Conservation (phyloP, 805 yeast genomes). For the Saccharomyces paradoxus region DNA sequence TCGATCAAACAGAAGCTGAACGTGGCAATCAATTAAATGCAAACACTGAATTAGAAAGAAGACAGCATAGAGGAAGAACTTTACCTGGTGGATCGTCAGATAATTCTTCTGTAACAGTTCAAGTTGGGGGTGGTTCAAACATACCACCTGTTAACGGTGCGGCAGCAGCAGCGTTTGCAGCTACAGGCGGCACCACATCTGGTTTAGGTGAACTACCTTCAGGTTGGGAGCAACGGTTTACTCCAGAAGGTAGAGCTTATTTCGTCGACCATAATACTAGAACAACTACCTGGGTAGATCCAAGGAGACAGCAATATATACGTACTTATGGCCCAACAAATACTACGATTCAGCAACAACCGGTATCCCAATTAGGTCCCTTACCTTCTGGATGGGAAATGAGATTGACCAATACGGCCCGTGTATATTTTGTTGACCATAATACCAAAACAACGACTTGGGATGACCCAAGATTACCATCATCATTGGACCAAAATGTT, state of each 20-base stretch:
- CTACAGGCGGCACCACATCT: conserved; percentile 77
- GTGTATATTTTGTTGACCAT: conserved; percentile 98
- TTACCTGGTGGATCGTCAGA: conserved; percentile 54
- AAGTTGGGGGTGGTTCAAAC: conserved; percentile 41
- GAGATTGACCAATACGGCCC: conserved; percentile 97
- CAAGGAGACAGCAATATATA: conserved; percentile 96
- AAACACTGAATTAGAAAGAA: conserved; percentile 78
- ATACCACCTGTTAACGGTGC: conserved; percentile 43
- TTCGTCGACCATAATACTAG: conserved; percentile 99
- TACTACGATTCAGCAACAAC: conserved; percentile 94
- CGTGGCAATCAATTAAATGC: conserved; percentile 51
- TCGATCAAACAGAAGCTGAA: conserved; percentile 68
- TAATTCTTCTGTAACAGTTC: conserved; percentile 30
- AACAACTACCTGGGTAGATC: conserved; percentile 99
- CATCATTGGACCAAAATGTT: conserved; percentile 93
- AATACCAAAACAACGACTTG: conserved; percentile 98
- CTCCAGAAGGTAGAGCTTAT: conserved; percentile 97
- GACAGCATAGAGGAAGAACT: conserved; percentile 84
- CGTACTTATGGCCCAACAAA: conserved; percentile 81
- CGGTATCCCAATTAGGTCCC: conserved; percentile 95
- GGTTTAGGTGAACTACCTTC: conserved; percentile 96
- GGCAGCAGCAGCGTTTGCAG: conserved; percentile 60
- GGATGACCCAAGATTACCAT: conserved; percentile 99
- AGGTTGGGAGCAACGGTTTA: conserved; percentile 98
- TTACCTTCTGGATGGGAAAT: conserved; percentile 99